phyloP scores from a whole-genome alignment of 441 rosid species.

The Manihot esculenta region DNA sequence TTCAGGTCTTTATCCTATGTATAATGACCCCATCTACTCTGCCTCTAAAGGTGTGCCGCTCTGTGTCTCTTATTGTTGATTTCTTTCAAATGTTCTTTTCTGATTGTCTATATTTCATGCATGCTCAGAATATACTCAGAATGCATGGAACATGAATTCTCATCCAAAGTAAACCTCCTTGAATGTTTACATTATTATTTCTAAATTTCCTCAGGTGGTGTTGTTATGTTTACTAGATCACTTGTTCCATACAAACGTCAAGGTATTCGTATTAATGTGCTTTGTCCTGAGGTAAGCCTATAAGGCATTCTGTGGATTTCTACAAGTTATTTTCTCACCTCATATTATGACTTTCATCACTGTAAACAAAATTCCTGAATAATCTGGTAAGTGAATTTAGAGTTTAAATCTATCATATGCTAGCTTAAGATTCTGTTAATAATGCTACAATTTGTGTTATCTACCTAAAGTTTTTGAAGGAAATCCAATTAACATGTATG shows the following conservation, averaged over 20 bases:
- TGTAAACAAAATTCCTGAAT: background rate
- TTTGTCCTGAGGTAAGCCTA: constrained; percentile 92
- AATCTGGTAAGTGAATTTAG: background rate
- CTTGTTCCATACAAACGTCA: constrained; percentile 49
- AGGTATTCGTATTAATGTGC: constrained; percentile 91
- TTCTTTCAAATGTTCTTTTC: background rate
- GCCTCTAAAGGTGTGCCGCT: constrained; percentile 69
- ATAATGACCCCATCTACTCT: constrained; percentile 65
- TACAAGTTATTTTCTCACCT: background rate
- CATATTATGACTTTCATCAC: too few species aligned
- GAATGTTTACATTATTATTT: constrained; percentile 1
- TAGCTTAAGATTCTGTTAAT: constrained; percentile 1
- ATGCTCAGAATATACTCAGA: background rate
- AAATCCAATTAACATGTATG: background rate
- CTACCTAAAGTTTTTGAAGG: background rate
- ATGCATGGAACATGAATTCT: background rate
- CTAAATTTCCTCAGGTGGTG: constrained; percentile 59
- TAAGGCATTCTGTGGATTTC: background rate
- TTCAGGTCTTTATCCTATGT: constrained; percentile 83
- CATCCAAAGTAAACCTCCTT: background rate
- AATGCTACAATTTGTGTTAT: background rate
- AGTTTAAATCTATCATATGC: constrained; percentile 3
- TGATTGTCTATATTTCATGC: background rate
- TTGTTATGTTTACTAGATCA: constrained; percentile 85
- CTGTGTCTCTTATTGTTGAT: background rate